Percentiles rank a stretch among this genome's conserved stretches.
phyloP scores from a whole-genome alignment of 164 flowering plant genomes.

The Stephania japonica region DNA sequence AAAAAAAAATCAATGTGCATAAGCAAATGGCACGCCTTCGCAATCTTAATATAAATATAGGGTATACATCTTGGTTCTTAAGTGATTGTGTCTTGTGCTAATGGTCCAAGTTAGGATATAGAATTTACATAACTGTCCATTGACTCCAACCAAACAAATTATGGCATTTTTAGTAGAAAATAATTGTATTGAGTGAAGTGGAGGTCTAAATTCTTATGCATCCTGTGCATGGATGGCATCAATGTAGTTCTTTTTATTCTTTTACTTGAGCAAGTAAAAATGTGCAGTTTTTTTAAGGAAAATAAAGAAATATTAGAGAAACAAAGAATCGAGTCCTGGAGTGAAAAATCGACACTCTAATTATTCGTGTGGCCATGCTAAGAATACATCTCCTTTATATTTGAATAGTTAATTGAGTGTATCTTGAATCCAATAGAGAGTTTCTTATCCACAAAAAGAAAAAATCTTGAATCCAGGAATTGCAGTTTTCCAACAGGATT shows the following conservation, averaged over 20 bases:
- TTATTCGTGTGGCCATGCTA: neutral
- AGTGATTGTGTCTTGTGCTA: too few species aligned
- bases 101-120: neutral
- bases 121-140: neutral
- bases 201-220: neutral
- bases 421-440: neutral
- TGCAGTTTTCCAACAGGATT: neutral
- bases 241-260: neutral
- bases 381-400: neutral
- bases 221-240: neutral
- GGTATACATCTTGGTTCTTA: too few species aligned
- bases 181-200: neutral
- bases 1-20: too few species aligned
- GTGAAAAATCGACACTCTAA: neutral
- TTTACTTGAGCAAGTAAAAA: neutral
- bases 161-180: neutral
- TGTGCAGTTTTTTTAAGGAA: neutral
- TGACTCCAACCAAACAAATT: neutral
- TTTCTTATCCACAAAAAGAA: neutral
- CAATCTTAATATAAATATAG: too few species aligned
- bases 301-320: neutral
- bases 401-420: neutral
- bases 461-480: neutral
- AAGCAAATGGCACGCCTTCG: too few species aligned
- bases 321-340: neutral